Evolutionary conservation across 2,329 filamentous ascomycete genomes (phyloP), one percentile per base, ranked within the genome.

Genomic region (Talaromyces sp.): DNA sequence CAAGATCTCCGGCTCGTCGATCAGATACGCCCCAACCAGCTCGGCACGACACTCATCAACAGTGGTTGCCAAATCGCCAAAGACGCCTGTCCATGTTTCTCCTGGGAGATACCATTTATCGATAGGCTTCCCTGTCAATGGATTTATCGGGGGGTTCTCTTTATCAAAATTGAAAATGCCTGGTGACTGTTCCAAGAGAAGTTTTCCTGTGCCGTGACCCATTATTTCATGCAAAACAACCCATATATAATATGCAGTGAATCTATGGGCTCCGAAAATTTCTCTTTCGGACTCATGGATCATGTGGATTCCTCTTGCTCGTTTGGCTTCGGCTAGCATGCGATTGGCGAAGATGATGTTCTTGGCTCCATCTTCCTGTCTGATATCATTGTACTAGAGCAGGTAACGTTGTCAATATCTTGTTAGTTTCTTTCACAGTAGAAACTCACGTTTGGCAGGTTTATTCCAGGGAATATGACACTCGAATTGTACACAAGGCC

Each of bases 121-220:
- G 67, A 1, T 76, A 81, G 14, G 38, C 2, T 43, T 43, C n/a
- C 38, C 38, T 6, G 38, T 43, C 8, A 43, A 14, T 43, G 38
- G 12, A 6, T 43, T 43, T 17, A 43, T 17, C 17, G 38, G 38
- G 14, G 38, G 38, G 7, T 43, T 43, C 38, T n/a, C 38, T 17
- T n/a, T 43, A 5, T 43, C 38, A 5, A 43, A 43, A 43, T 43
- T 43, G 14, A 43, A 43, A 17, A 19, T n/a, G 14, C 38, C 38
- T 5, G 38, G 38, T 17, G 17, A 43, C 10, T 43, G 38, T 68
- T 88, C 85, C 63, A 80, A 77, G 38, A 88, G 76, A 21, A 88
- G 77, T 67, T 83, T 85, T 12, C 85, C 85, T 46, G 85, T 88
- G 12, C 86, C 85, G 64, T 88, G 86, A 11, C 85, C 86, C 2